Conservation (phyloP, 2,329 filamentous ascomycete species). For the Fusarium albosuccineum region DNA sequence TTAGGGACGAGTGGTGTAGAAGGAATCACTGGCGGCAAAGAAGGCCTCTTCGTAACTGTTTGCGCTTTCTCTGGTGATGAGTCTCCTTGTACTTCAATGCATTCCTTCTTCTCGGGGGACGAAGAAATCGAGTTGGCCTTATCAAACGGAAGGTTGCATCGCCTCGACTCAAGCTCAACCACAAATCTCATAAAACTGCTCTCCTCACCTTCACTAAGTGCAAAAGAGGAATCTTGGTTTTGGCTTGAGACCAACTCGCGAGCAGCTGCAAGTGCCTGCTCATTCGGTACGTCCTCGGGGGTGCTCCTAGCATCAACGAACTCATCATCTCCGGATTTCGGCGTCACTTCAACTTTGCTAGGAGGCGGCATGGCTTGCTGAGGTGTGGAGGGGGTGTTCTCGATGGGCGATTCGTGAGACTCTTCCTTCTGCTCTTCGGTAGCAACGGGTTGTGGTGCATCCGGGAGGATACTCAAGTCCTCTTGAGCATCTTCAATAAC, state of each 20-base stretch:
- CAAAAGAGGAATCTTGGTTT: constrained; percentile 53
- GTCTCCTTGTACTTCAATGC: constrained; percentile 42
- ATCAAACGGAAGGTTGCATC: constrained; percentile 46
- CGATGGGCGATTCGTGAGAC: constrained; percentile 4
- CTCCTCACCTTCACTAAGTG: constrained; percentile 61
- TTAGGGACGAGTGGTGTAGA: constrained; percentile 40
- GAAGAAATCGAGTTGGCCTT: constrained; percentile 30
- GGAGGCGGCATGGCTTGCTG: constrained; percentile 36
- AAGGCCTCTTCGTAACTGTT: constrained; percentile 19
- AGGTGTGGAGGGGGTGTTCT: constrained; percentile 25
- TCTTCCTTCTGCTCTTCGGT: constrained; percentile 18
- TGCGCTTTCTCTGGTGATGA: constrained; percentile 35
- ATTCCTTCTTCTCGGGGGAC: constrained; percentile 36
- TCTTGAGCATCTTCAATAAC: constrained; percentile 33
- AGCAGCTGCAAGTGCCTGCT: constrained; percentile 11
- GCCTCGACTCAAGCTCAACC: constrained; percentile 62
- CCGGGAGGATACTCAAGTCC: constrained; percentile 9
- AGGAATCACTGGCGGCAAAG: constrained; percentile 35
- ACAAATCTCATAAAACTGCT: constrained; percentile 62
- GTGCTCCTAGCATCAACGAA: constrained; percentile 65
- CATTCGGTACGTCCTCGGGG: constrained; percentile 47
- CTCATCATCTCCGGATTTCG: constrained; percentile 60
- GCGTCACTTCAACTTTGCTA: constrained; percentile 50
- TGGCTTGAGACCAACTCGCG: constrained; percentile 19
- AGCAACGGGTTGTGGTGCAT: constrained; percentile 7